Conservation (phyloP, 176 grass and related monocot species). For the Metroxylon sagu region DNA sequence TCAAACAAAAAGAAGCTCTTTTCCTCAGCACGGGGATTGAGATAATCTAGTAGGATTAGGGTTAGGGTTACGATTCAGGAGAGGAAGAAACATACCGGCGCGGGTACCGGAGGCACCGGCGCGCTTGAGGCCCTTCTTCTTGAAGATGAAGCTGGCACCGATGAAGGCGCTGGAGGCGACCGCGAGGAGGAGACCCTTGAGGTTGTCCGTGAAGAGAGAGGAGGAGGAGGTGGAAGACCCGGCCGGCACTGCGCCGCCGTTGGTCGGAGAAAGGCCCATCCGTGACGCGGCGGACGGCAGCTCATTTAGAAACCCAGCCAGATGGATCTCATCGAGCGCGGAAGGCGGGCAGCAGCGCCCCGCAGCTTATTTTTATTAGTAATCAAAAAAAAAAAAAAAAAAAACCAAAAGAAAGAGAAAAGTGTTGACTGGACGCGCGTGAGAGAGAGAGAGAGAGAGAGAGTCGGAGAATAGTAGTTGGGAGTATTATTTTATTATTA, state of each 20-base stretch:
- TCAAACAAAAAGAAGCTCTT: conserved; percentile 2
- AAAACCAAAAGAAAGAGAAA: too few species aligned
- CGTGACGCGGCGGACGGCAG: background rate
- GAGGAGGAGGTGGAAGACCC: conserved; percentile 4
- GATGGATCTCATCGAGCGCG: too few species aligned
- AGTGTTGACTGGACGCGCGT: too few species aligned
- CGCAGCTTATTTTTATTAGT: too few species aligned
- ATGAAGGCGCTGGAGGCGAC: conserved; percentile 86
- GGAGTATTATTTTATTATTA: too few species aligned
- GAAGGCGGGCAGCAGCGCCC: too few species aligned
- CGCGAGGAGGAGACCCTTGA: conserved; percentile 75
- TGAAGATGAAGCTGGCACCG: conserved; percentile 97
- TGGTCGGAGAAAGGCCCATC: conserved; percentile 14
- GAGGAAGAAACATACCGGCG: conserved; percentile 33
- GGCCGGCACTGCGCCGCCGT: conserved; percentile 16
- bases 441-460: too few species aligned
- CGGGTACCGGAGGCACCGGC: conserved; percentile 55
- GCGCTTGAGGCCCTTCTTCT: conserved; percentile 90
- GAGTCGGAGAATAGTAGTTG: too few species aligned
- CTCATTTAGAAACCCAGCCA: too few species aligned
- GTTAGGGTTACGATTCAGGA: background rate
- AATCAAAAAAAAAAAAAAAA: too few species aligned
- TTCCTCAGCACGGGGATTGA: background rate
- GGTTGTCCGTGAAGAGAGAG: conserved; percentile 70
- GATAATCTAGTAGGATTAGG: background rate